phyloP scores from a whole-genome alignment of 352 stramenopile species.

The Pythium grandisporangium region DNA sequence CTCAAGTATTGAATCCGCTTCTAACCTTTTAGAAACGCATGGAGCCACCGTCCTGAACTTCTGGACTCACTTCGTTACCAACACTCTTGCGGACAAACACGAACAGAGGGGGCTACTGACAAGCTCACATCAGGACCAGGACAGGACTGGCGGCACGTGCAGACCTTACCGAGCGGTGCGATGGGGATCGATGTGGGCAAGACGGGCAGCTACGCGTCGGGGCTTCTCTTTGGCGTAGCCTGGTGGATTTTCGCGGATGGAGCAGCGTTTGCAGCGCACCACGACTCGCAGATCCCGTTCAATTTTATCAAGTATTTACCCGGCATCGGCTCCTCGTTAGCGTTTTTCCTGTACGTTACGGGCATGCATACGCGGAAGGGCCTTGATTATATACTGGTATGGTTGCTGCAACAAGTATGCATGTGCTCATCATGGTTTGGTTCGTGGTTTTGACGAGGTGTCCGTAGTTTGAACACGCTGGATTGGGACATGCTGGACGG shows the following conservation, averaged over 20 bases:
- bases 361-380: neutral
- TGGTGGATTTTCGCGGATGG: slow-evolving; percentile 61
- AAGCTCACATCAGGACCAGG: no score
- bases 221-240: slow-evolving; percentile 37
- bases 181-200: slow-evolving; percentile 13
- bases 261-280: slow-evolving; percentile 24
- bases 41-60: no score
- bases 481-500: slow-evolving; percentile 51
- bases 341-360: slow-evolving; percentile 39
- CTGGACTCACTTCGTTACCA: no score
- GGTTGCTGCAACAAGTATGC: no score
- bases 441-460: no score
- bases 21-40: no score
- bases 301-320: slow-evolving; percentile 49
- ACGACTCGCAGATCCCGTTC: slow-evolving; percentile 46
- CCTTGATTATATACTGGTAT: neutral
- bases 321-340: slow-evolving; percentile 39
- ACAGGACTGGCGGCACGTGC: no score
- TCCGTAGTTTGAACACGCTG: slow-evolving; percentile 38
- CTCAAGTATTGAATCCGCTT: no score
- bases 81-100: no score
- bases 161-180: no score
- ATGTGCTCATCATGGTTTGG: no score
- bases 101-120: no score
- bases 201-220: slow-evolving; percentile 30